A percentile compares a stretch with the other conserved stretches of the same genome.
phyloP scores from a whole-genome alignment of 257 asterid species.

The Solanum sejunctum region DNA sequence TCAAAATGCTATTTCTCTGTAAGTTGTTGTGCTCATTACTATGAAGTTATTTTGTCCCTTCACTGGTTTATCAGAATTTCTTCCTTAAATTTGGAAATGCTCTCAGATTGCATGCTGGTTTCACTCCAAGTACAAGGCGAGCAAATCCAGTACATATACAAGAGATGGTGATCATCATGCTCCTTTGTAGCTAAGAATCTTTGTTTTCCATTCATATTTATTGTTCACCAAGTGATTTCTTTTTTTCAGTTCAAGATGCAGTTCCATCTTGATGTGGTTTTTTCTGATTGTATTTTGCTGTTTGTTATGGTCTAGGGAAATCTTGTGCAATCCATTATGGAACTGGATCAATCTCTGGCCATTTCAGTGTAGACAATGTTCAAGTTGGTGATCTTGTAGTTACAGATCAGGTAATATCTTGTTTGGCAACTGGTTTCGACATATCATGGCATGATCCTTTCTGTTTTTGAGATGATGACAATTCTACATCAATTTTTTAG shows the following conservation, averaged over 20 bases:
- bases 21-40: conserved; percentile 21
- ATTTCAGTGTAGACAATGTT: conserved; percentile 79
- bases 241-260: neutral
- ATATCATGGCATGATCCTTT: neutral
- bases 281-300: neutral
- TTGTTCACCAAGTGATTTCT: neutral
- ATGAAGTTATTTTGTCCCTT: neutral
- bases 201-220: neutral
- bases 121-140: conserved; percentile 64
- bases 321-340: conserved; percentile 68
- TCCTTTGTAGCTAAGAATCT: neutral
- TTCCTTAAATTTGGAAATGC: neutral
- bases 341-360: conserved; percentile 81
- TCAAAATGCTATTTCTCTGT: conserved; percentile 85
- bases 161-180: conserved; percentile 42
- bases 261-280: neutral
- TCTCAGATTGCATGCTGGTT: conserved; percentile 85
- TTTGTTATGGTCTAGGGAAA: conserved; percentile 39
- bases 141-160: conserved; percentile 56
- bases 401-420: conserved; percentile 61
- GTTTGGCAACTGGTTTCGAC: neutral
- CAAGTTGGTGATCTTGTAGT: conserved; percentile 80
- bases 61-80: neutral
- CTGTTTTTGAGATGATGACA: neutral
- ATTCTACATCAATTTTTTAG: conserved; percentile 20